Percentiles rank a stretch among this genome's conserved stretches.
These are phyloP conservation scores for Sphaerobolus stellatus DNA, from an alignment of 1,284 basidiomycete genomes.

Conservation along the genomic window DNA sequence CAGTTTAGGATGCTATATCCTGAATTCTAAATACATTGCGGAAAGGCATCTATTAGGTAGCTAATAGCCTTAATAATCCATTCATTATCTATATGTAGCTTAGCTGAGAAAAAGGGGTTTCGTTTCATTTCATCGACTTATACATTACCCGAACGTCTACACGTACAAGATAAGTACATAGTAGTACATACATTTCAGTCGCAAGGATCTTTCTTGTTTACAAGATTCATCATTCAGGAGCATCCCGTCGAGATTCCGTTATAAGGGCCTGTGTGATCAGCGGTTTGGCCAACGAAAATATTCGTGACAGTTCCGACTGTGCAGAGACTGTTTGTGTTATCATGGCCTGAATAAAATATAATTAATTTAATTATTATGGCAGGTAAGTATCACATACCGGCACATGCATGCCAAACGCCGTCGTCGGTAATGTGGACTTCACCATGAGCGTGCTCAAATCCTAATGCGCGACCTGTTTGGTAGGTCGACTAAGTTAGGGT, in stretches of 20 bases:
- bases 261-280: conserved; percentile 9
- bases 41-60: too few relatives aligned
- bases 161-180: too few relatives aligned
- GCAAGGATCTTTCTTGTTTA: too few relatives aligned
- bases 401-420: conserved; percentile 32
- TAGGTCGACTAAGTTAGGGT: not conserved
- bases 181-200: too few relatives aligned
- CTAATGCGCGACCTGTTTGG: conserved; percentile 27
- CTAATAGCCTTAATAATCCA: too few relatives aligned
- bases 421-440: conserved; percentile 37
- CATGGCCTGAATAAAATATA: conserved; percentile 14
- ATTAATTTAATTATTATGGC: conserved; percentile 10
- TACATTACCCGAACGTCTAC: too few relatives aligned
- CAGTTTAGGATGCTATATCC: too few relatives aligned
- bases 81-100: too few relatives aligned
- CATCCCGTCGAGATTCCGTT: conserved; percentile 13
- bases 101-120: too few relatives aligned
- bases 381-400: conserved; percentile 12
- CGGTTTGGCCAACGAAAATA: not conserved
- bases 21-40: too few relatives aligned
- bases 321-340: conserved; percentile 8
- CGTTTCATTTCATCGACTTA: too few relatives aligned
- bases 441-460: conserved; percentile 35
- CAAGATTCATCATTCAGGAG: not conserved
- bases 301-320: not conserved